These are phyloP conservation scores for Venturia asperata DNA, from an alignment of 2,329 filamentous ascomycete genomes.

Conservation along the genomic window DNA sequence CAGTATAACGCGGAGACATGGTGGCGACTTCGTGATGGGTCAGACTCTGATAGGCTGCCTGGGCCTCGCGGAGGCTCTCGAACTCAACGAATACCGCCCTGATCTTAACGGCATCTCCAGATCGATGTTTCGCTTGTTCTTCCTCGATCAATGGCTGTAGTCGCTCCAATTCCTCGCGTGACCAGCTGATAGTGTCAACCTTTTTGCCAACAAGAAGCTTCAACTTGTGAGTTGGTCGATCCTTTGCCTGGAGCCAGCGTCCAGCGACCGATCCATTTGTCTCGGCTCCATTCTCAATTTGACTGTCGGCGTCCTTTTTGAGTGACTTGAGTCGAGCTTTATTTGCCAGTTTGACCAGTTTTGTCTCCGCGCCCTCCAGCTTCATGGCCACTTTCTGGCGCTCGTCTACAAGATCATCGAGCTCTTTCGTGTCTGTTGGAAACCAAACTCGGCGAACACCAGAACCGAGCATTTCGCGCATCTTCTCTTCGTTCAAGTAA, in stretches of 20 bases:
- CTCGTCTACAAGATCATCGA: slow-evolving; percentile 39
- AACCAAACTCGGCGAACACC: slow-evolving; percentile 41
- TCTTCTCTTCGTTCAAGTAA: slow-evolving; percentile 32
- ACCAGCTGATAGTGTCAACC: slow-evolving; percentile 79
- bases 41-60: slow-evolving; percentile 78
- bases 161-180: slow-evolving; percentile 66
- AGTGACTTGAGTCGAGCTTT: slow-evolving; percentile 58
- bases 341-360: slow-evolving; percentile 52
- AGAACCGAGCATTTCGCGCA: slow-evolving; percentile 34
- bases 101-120: slow-evolving; percentile 53
- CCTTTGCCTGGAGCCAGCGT: slow-evolving; percentile 36
- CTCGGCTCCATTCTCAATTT: slow-evolving; percentile 21
- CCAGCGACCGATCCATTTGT: slow-evolving; percentile 40
- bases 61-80: slow-evolving; percentile 70
- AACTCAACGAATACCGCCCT: slow-evolving; percentile 91
- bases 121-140: slow-evolving; percentile 59
- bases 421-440: slow-evolving; percentile 39
- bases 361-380: slow-evolving; percentile 40
- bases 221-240: slow-evolving; percentile 35
- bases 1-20: slow-evolving; percentile 79
- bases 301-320: slow-evolving; percentile 45
- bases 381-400: slow-evolving; percentile 38
- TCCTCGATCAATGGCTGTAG: slow-evolving; percentile 65
- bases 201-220: slow-evolving; percentile 38
- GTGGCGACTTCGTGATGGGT: slow-evolving; percentile 81